Percentiles rank a stretch among this genome's conserved stretches.
These are phyloP conservation scores for Neoboletus brunneissimus DNA, from an alignment of 768 basidiomycete species.

Conservation along the genomic window DNA sequence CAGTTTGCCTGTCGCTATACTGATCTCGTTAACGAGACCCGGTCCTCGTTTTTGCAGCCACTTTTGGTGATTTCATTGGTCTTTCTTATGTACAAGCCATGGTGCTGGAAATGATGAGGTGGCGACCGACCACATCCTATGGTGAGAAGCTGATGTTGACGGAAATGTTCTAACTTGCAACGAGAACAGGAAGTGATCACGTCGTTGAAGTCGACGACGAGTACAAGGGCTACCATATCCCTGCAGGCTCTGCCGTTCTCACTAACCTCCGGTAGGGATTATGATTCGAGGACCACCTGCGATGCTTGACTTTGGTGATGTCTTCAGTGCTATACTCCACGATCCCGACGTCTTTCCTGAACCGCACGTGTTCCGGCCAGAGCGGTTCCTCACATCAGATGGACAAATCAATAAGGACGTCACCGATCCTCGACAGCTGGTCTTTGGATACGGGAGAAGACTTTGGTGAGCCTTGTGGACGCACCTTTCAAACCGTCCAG, in stretches of 20 bases:
- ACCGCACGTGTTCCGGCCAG: constrained; percentile 54
- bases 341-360: constrained; percentile 53
- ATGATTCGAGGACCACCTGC: not conserved
- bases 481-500: not conserved
- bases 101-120: constrained; percentile 8
- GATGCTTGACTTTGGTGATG: not conserved
- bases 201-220: constrained; percentile 4
- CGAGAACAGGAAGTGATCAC: not conserved
- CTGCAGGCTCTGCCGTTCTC: not conserved
- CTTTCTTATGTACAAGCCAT: constrained; percentile 6
- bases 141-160: not conserved
- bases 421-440: not conserved
- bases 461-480: not conserved
- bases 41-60: not conserved
- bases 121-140: constrained; percentile 1
- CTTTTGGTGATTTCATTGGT: not conserved
- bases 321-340: constrained; percentile 40
- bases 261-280: not conserved
- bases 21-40: not conserved
- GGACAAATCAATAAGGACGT: constrained; percentile 2
- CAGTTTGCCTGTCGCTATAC: not conserved
- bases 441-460: constrained; percentile 6
- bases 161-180: not conserved
- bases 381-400: constrained; percentile 35
- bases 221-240: constrained; percentile 3